Conservation (phyloP, 2,329 filamentous ascomycete species). For the Neoarthrinium moseri region DNA sequence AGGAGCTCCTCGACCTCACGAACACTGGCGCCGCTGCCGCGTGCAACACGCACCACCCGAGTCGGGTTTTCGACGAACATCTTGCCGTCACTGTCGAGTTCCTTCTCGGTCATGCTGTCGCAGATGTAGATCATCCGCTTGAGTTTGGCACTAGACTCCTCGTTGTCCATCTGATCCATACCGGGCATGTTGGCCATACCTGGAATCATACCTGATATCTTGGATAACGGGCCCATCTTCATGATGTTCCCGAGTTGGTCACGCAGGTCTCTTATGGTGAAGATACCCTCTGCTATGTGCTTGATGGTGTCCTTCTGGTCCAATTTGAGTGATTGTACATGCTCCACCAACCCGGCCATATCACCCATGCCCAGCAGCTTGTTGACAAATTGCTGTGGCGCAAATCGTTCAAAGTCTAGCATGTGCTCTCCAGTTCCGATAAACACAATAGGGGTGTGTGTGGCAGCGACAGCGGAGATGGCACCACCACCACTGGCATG, state of each 20-base stretch:
- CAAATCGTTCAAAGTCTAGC: conserved; percentile 90
- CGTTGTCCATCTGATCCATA: conserved; percentile 95
- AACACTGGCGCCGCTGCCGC: conserved; percentile 86
- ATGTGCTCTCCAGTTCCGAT: conserved; percentile 97
- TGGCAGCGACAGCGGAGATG: conserved; percentile 95
- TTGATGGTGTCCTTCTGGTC: conserved; percentile 99
- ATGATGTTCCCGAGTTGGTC: conserved; percentile 98
- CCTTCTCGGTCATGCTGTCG: conserved; percentile 95
- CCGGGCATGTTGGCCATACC: conserved; percentile 76
- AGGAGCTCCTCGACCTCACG: conserved; percentile 92
- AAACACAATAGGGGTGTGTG: conserved; percentile 95
- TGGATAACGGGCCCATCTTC: conserved; percentile 98
- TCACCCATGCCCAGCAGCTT: conserved; percentile 97
- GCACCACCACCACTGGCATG: conserved; percentile 94
- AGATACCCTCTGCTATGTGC: conserved; percentile 95
- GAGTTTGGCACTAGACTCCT: conserved; percentile 89
- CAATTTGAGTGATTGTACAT: conserved; percentile 91
- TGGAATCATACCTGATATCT: conserved; percentile 98
- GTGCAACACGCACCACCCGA: conserved; percentile 87
- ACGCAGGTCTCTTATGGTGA: conserved; percentile 88
- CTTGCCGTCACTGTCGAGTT: conserved; percentile 93
- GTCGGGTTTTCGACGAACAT: conserved; percentile 90
- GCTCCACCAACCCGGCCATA: conserved; percentile 90
- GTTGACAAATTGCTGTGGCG: conserved; percentile 87
- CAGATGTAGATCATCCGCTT: conserved; percentile 99